These are phyloP conservation scores for Trichoderma gamsii DNA, from an alignment of 495 filamentous ascomycete genomes.

Conservation along the genomic window DNA sequence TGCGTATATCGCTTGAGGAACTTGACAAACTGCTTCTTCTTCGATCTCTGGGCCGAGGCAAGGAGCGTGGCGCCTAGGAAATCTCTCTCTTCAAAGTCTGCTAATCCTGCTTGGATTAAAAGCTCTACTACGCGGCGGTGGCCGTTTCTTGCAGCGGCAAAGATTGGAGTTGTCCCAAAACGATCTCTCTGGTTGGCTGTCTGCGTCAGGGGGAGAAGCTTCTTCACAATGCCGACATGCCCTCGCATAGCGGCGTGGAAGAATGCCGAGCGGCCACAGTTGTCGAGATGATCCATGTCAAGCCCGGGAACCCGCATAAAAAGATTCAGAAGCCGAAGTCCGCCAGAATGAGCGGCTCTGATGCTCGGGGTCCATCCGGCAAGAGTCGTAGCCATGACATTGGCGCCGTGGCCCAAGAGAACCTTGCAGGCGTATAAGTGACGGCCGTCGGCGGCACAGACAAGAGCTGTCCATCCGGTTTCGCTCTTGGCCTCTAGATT, in stretches of 20 bases:
- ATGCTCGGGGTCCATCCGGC: background rate
- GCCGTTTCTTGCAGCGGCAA: background rate
- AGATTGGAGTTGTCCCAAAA: background rate
- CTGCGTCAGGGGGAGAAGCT: background rate
- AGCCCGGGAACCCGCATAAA: background rate
- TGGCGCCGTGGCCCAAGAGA: background rate
- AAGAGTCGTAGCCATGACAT: background rate
- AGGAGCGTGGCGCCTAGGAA: background rate
- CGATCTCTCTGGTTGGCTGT: background rate
- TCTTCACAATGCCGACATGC: background rate
- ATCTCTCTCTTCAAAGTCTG: background rate
- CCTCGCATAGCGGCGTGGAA: conserved; percentile 10
- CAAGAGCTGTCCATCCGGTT: background rate
- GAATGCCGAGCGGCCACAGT: background rate
- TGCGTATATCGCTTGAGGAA: background rate
- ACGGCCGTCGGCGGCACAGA: background rate
- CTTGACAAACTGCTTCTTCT: background rate
- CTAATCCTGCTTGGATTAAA: background rate
- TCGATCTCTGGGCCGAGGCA: background rate
- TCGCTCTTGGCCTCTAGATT: background rate
- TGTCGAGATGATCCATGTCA: background rate
- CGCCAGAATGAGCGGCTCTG: background rate
- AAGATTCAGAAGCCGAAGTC: background rate
- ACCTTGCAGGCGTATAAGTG: background rate
- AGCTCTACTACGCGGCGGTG: background rate